Evolutionary conservation across 2,329 filamentous ascomycete genomes (phyloP), one percentile per base, ranked within the genome.

Genomic region (Cladosporium sp.): DNA sequence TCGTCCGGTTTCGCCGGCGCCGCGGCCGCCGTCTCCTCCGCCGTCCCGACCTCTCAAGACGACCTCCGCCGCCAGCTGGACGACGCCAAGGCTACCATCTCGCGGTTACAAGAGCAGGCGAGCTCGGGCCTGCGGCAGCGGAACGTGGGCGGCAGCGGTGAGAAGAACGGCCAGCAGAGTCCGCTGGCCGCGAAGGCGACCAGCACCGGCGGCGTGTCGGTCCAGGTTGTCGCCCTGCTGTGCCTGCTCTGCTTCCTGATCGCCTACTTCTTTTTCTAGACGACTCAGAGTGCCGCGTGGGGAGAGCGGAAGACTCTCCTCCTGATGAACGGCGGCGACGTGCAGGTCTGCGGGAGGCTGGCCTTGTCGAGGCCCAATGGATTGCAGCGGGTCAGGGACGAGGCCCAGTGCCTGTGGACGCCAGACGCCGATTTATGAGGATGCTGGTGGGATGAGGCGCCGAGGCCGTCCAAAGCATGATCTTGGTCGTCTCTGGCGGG

Each of bases 161-260:
- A 58, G 43, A 61, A 61, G 54, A 55, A 53, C 14, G 43, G 37
- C 13, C 11, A 41, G 22, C 61, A 63, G 44, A 58, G 58, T 28
- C 57, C 54, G 34, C 58, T 61, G 33, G 60, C 62, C 32, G 58
- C 61, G 8, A 52, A 52, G 35, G 31, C 37, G 4, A 11, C 10
- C 22, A 52, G 28, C 37, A 35, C 51, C 9, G 78, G 90, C 62
- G 92, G 93, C 18, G 92, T 98, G 3, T 85, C 93, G 0, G 82
- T 98, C 46, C 86, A 92, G 69, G 81, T 92, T 57, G 88, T 88
- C 42, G 92, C 93, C 18, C 76, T 83, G 18, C 75, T 98, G 41
- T 96, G 91, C 68, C 76, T 98, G 63, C 64, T 95, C 58, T 91
- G 89, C 76, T 98, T 98, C 75, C 73, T 98, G 66, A 80, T 97